Evolutionary conservation across 139 green algal genomes (phyloP), one percentile per base, ranked within the genome.

Genomic region (Picochlorum sp.): DNA sequence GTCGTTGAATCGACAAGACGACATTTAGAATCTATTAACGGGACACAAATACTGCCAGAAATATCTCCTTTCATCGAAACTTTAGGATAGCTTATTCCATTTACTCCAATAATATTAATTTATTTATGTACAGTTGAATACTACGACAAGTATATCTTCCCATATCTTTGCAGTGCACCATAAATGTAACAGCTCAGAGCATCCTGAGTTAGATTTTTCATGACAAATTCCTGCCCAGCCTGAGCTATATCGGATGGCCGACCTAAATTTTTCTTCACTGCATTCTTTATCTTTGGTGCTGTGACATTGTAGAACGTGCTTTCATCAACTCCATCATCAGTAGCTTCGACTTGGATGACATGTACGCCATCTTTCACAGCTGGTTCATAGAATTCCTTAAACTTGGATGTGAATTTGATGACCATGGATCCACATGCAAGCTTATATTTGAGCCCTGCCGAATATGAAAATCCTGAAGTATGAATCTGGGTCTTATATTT

Each of bases 351-450:
- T 47, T 47, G 39, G 22, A 73, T 58, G 13, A 63, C 37, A 52
- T 67, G 57, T 18, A 62, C 56, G 8, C 39, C 65, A 33, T 67
- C 61, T 25, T 59, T 14, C 13, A 75, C 39, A 22, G 61, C 67
- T 30, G 67, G 67, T 52, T 75, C 61, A 22, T 67, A 75, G 49
- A 70, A 75, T 55, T 75, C 67, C 20, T 55, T 36, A 55, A 49
- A 75, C 5, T 36, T 62, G 1, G 53, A 66, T 1, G 50, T 18
- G 9, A 70, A 65, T n/a, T 65, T 55, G 36, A 75, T 61, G 2
- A 75, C 67, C 14, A 75, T 16, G 6, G 33, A 57, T 12, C 45
- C 67, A 31, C 67, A 75, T 40, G 67, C 67, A 37, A 75, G 33
- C 33, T 64, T 64, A 61, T 75, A 69, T 54, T 75, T 75, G 26